phyloP scores from a whole-genome alignment of 768 basidiomycete species.

The Hemileccinum rubropunctum region DNA sequence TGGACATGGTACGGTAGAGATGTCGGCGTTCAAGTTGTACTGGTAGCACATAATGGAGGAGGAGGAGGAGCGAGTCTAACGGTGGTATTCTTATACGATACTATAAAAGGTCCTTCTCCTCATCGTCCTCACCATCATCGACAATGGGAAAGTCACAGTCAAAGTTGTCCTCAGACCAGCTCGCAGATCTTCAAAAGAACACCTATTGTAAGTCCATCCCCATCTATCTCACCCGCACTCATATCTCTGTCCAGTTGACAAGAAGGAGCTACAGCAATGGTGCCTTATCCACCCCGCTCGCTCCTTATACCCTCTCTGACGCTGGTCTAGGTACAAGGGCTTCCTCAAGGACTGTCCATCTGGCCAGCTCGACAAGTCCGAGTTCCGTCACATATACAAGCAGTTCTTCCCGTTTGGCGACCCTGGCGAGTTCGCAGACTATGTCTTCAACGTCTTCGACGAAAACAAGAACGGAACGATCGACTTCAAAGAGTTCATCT shows the following conservation, averaged over 20 bases:
- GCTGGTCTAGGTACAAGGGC: slow-evolving; percentile 84
- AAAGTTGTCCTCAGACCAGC: slow-evolving; percentile 92
- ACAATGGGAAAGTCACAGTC: slow-evolving; percentile 97
- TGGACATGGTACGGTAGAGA: slow-evolving; percentile 65
- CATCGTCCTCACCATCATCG: slow-evolving; percentile 25
- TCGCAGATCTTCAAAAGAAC: slow-evolving; percentile 93
- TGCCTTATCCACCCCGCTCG: slow-evolving; percentile 27
- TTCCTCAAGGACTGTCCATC: slow-evolving; percentile 99
- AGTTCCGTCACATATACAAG: slow-evolving; percentile 97
- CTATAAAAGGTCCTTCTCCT: slow-evolving; percentile 29
- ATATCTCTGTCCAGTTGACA: slow-evolving; percentile 66
- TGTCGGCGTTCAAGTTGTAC: slow-evolving; percentile 62
- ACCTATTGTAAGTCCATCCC: slow-evolving; percentile 78
- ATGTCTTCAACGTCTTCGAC: slow-evolving; percentile 98
- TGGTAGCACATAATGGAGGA: slow-evolving; percentile 63
- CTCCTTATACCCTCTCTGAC: slow-evolving; percentile 6
- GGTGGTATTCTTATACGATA: slow-evolving; percentile 30
- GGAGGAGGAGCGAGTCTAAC: slow-evolving; percentile 11
- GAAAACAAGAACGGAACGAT: slow-evolving; percentile 94
- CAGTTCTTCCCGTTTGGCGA: slow-evolving; percentile 99
- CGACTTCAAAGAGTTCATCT: slow-evolving; percentile 99
- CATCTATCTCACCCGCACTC: slow-evolving; percentile 14
- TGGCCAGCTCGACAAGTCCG: slow-evolving; percentile 92
- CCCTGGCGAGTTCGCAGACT: slow-evolving; percentile 93
- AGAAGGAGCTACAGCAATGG: slow-evolving; percentile 97